phyloP scores from a whole-genome alignment of 768 basidiomycete species.

The Suillus decipiens region DNA sequence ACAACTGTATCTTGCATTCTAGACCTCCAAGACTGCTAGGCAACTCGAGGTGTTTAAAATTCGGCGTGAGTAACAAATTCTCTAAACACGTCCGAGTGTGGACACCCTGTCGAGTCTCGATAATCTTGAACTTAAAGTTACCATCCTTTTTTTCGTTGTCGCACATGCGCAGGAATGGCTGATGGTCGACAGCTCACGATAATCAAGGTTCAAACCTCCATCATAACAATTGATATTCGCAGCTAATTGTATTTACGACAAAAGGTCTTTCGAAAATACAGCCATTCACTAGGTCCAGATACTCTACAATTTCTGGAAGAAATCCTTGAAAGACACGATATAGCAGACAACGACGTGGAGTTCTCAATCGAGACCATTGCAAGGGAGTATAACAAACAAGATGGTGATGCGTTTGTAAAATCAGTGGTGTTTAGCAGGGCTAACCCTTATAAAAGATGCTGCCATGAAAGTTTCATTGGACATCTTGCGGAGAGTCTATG shows the following conservation, averaged over 20 bases:
- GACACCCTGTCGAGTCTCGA: not conserved
- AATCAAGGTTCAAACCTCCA: constrained; percentile 40
- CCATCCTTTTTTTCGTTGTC: no score
- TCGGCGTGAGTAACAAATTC: not conserved
- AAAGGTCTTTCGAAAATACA: constrained; percentile 86
- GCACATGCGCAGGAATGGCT: constrained; percentile 30
- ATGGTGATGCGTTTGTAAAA: constrained; percentile 49
- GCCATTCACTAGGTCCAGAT: constrained; percentile 83
- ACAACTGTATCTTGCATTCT: not conserved
- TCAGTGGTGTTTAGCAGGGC: not conserved
- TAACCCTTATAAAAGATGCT: constrained; percentile 53
- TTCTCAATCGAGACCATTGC: constrained; percentile 78
- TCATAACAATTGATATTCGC: constrained; percentile 1
- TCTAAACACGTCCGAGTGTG: not conserved
- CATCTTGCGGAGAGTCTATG: constrained; percentile 72
- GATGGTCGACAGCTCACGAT: constrained; percentile 42
- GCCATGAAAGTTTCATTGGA: constrained; percentile 78
- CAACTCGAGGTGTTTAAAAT: not conserved
- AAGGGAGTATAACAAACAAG: constrained; percentile 87
- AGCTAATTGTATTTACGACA: not conserved
- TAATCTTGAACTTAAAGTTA: not conserved
- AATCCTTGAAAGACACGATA: constrained; percentile 70
- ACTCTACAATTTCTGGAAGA: constrained; percentile 70
- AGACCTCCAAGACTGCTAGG: not conserved
- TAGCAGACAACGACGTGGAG: constrained; percentile 69